A percentile compares a stretch with the other conserved stretches of the same genome.
Evolutionary conservation across 2,329 filamentous ascomycete genomes (phyloP).

Genomic region (Thelonectria discophora): DNA sequence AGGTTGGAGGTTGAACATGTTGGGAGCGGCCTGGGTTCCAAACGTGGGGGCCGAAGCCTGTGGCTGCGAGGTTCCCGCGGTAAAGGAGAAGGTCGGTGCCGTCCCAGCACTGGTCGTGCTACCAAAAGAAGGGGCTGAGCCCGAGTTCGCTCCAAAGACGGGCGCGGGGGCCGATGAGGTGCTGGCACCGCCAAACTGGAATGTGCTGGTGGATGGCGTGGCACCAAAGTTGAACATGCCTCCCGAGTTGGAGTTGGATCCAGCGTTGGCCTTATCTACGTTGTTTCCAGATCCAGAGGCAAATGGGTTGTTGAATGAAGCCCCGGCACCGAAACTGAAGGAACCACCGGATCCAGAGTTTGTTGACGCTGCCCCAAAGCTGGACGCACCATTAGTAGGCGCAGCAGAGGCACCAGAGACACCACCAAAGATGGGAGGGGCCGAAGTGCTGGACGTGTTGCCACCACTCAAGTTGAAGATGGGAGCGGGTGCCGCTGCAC

Average conservation of each 20-base stretch:
- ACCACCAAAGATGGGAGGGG: constrained; percentile 47
- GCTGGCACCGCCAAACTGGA: constrained; percentile 50
- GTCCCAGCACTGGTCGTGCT: constrained; percentile 42
- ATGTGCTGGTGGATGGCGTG: constrained; percentile 44
- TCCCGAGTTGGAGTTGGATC: constrained; percentile 35
- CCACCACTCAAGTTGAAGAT: constrained; percentile 53
- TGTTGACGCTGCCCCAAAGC: constrained; percentile 46
- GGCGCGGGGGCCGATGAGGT: constrained; percentile 38
- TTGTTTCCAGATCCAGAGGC: constrained; percentile 43
- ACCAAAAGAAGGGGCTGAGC: constrained; percentile 45
- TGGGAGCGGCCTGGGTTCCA: constrained; percentile 47
- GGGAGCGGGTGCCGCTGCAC: constrained; percentile 34
- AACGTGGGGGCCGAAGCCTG: constrained; percentile 43
- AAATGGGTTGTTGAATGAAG: constrained; percentile 54
- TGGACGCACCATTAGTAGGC: constrained; percentile 43
- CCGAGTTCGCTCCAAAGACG: constrained; percentile 43
- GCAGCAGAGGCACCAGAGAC: constrained; percentile 39
- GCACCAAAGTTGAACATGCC: constrained; percentile 52
- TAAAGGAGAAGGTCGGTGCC: constrained; percentile 52
- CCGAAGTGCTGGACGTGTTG: constrained; percentile 33
- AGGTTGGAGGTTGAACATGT: constrained; percentile 52
- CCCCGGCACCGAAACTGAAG: constrained; percentile 47
- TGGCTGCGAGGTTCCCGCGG: constrained; percentile 44
- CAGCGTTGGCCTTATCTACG: constrained; percentile 37
- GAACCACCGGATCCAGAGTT: constrained; percentile 26